phyloP scores from a whole-genome alignment of 2,329 filamentous ascomycete genomes.

The Chrysoporthe austroafricana region DNA sequence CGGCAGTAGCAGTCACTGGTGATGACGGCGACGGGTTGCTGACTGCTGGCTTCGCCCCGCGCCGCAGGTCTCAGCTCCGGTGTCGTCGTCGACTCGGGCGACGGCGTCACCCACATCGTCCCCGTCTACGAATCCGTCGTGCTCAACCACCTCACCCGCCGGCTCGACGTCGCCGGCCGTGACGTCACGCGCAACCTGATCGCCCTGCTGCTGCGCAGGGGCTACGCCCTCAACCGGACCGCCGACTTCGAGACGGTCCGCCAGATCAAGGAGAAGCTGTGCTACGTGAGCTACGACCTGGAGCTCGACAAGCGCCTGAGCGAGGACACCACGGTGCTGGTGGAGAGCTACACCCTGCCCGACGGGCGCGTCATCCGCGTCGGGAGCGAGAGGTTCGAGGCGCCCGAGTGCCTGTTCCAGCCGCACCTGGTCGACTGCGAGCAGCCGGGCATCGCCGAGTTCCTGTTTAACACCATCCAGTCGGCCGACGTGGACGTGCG shows the following conservation, averaged over 20 bases:
- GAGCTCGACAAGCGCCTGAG: conserved; percentile 94
- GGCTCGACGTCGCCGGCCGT: conserved; percentile 92
- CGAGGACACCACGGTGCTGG: conserved; percentile 95
- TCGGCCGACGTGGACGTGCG: conserved; percentile 93
- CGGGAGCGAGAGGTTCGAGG: conserved; percentile 96
- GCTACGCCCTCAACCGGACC: conserved; percentile 96
- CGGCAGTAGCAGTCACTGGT: neutral
- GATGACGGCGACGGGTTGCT: neutral
- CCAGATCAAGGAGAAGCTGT: conserved; percentile 99
- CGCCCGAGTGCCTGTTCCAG: conserved; percentile 97
- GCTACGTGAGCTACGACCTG: conserved; percentile 98
- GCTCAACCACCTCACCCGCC: conserved; percentile 91
- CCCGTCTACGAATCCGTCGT: conserved; percentile 98
- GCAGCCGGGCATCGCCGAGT: conserved; percentile 93
- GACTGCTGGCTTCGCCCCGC: neutral
- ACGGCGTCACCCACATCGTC: conserved; percentile 98
- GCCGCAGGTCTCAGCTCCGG: conserved; percentile 77
- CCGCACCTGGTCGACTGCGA: conserved; percentile 97
- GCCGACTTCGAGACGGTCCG: conserved; percentile 99
- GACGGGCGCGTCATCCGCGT: conserved; percentile 96
- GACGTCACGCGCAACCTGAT: conserved; percentile 99
- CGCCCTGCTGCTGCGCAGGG: conserved; percentile 86
- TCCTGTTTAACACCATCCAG: conserved; percentile 99
- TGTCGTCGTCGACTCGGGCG: conserved; percentile 98
- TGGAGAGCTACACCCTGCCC: conserved; percentile 96